Percentiles rank a stretch among this genome's conserved stretches.
Evolutionary conservation across 305 asterid species (phyloP).

Genomic region (Caryopteris hybrid): DNA sequence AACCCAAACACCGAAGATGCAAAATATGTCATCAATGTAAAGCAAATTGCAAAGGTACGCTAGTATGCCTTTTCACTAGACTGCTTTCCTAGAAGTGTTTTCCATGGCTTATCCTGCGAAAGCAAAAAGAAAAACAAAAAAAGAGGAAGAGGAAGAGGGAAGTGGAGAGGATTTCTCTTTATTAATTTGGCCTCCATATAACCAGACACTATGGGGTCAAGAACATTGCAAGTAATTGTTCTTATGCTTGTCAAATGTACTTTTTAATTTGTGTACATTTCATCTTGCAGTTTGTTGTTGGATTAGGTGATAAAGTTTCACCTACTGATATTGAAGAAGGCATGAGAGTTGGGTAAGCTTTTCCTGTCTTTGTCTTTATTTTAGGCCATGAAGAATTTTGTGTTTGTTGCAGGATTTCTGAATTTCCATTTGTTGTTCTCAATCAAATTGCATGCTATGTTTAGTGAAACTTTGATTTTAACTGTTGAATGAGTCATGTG

Average conservation of each 20-base stretch:
- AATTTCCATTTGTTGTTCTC: background rate
- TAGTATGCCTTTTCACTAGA: background rate
- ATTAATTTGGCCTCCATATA: background rate
- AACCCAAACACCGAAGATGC: constrained; percentile 94
- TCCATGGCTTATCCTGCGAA: background rate
- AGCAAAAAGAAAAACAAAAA: too few relatives aligned
- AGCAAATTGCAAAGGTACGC: constrained; percentile 75
- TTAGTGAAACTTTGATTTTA: background rate
- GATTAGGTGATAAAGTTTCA: constrained; percentile 89
- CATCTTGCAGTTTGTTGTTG: constrained; percentile 85
- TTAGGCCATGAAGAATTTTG: background rate
- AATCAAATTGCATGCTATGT: background rate
- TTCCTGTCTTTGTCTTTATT: background rate
- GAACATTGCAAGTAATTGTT: background rate
- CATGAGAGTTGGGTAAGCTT: constrained; percentile 88
- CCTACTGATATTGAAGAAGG: constrained; percentile 99
- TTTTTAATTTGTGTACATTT: background rate
- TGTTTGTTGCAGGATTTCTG: background rate
- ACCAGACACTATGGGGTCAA: background rate
- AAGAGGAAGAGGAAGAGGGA: background rate
- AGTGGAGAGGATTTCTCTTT: background rate
- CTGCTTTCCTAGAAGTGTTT: background rate
- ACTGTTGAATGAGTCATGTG: background rate
- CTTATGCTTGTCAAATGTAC: background rate
- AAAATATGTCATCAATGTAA: constrained; percentile 74